Conservation (phyloP, 163 green algal species). For the Scenedesmus sp. region DNA sequence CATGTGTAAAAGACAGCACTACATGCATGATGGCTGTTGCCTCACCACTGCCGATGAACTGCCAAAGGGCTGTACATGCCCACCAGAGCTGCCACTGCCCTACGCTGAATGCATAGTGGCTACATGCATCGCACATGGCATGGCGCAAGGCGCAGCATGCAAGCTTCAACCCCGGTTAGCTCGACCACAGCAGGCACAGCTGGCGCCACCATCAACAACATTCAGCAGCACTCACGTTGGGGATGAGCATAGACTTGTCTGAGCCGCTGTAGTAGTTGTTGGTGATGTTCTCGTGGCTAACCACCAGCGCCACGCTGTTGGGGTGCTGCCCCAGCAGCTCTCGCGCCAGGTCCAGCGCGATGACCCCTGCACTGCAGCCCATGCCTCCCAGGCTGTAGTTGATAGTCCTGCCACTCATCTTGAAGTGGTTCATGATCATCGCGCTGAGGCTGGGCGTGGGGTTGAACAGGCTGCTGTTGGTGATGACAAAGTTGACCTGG, state of each 20-base stretch:
- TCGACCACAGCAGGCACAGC: not conserved
- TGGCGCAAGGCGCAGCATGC: not conserved
- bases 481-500: slow-evolving; percentile 92
- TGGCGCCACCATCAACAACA: not conserved
- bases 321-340: slow-evolving; percentile 89
- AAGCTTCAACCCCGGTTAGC: too few species aligned
- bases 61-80: too few species aligned
- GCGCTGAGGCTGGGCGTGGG: slow-evolving; percentile 92
- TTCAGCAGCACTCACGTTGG: not conserved
- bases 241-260: slow-evolving; percentile 58
- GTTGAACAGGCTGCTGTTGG: slow-evolving; percentile 98
- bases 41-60: too few species aligned
- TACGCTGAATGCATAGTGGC: too few species aligned
- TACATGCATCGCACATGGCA: too few species aligned
- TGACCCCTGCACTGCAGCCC: slow-evolving; percentile 63
- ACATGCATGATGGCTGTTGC: too few species aligned
- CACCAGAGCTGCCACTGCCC: too few species aligned
- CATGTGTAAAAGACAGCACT: too few species aligned
- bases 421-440: slow-evolving; percentile 98
- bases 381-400: slow-evolving; percentile 88
- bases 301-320: slow-evolving; percentile 82
- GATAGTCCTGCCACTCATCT: slow-evolving; percentile 91
- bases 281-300: slow-evolving; percentile 93
- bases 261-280: slow-evolving; percentile 33
- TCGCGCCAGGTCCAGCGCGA: slow-evolving; percentile 77